Percentiles rank a stretch among this genome's conserved stretches.
phyloP scores from a whole-genome alignment of 305 asterid genomes.

The Solanum hybrid region DNA sequence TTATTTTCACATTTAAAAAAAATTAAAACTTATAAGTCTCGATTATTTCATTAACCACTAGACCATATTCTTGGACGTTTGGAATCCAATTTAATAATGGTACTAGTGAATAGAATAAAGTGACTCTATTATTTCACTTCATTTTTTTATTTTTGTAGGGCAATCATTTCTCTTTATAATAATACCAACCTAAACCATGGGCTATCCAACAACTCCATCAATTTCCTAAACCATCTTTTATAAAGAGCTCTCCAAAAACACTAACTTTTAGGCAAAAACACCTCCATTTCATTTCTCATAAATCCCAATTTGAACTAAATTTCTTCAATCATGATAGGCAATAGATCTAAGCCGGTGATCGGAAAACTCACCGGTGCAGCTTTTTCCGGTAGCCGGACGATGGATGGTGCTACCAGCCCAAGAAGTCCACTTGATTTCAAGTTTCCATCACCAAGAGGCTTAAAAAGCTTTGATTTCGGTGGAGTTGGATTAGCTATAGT shows the following conservation, averaged over 20 bases:
- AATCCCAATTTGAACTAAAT: background rate
- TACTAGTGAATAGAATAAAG: slow-evolving; percentile 28
- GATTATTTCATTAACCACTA: background rate
- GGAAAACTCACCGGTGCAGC: slow-evolving; percentile 41
- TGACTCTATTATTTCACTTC: slow-evolving; percentile 27
- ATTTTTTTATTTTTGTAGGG: background rate
- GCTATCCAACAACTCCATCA: slow-evolving; percentile 48
- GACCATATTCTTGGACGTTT: background rate
- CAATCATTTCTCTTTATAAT: slow-evolving; percentile 8
- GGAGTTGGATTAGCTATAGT: slow-evolving; percentile 83
- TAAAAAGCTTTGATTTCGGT: slow-evolving; percentile 45
- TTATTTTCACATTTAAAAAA: too few species aligned
- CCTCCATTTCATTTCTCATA: background rate
- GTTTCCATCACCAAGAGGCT: slow-evolving; percentile 50
- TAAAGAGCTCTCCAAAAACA: background rate
- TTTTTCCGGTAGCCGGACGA: slow-evolving; percentile 26
- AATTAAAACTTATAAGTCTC: too few species aligned
- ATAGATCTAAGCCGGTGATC: slow-evolving; percentile 47
- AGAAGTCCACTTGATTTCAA: slow-evolving; percentile 33
- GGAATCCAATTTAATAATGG: slow-evolving; percentile 25
- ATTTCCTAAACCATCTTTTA: slow-evolving; percentile 34
- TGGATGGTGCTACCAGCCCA: slow-evolving; percentile 23
- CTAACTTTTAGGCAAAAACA: background rate
- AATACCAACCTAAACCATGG: slow-evolving; percentile 49
- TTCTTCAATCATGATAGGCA: slow-evolving; percentile 41